These are phyloP conservation scores for Cladorrhinum sp. DNA, from an alignment of 2,329 filamentous ascomycete species.

Conservation along the genomic window DNA sequence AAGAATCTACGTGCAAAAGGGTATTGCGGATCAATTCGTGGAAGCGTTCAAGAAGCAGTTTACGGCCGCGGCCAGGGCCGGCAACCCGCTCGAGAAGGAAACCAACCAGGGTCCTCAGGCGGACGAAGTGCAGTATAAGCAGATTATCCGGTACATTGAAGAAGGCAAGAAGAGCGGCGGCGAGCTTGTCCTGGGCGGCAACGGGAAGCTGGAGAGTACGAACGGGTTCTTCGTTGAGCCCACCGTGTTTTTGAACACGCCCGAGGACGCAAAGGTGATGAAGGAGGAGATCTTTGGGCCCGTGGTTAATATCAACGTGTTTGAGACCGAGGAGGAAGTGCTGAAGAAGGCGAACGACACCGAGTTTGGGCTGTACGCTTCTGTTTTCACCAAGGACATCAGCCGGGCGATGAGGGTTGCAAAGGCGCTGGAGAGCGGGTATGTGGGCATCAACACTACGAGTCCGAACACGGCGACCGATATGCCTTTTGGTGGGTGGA, in stretches of 20 bases:
- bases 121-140: constrained; percentile 48
- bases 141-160: constrained; percentile 45
- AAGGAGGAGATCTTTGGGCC: constrained; percentile 64
- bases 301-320: constrained; percentile 56
- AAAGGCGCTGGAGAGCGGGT: constrained; percentile 56
- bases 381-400: constrained; percentile 54
- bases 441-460: constrained; percentile 56
- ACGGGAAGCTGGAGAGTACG: constrained; percentile 28
- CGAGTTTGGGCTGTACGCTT: constrained; percentile 54
- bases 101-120: constrained; percentile 46
- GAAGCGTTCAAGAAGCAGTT: constrained; percentile 51
- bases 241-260: constrained; percentile 44
- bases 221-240: constrained; percentile 43
- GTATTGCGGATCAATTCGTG: constrained; percentile 55
- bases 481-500: constrained; percentile 43
- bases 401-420: constrained; percentile 43
- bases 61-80: constrained; percentile 36
- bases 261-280: constrained; percentile 46
- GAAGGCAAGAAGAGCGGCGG: constrained; percentile 40
- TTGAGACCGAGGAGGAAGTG: constrained; percentile 56
- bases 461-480: constrained; percentile 38
- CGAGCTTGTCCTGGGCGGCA: constrained; percentile 33
- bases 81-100: constrained; percentile 35
- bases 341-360: constrained; percentile 54
- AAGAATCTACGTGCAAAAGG: constrained; percentile 55